phyloP scores from a whole-genome alignment of 768 basidiomycete genomes.

The Xerocomus brunneocitrinus region DNA sequence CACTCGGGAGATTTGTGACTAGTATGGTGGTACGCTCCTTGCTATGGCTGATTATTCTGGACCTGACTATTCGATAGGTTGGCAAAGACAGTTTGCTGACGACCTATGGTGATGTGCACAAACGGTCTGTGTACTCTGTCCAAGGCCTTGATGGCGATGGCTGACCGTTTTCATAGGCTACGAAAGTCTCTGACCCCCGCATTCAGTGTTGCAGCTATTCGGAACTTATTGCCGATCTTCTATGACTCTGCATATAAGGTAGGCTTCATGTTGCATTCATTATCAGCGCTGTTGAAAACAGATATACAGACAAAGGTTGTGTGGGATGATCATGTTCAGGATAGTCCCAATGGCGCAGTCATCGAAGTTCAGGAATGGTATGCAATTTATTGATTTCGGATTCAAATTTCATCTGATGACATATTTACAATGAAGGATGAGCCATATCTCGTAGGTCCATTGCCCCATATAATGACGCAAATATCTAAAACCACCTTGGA shows the following conservation, averaged over 20 bases:
- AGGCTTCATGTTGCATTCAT: not conserved
- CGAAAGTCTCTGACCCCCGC: conserved; percentile 36
- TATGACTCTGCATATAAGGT: conserved; percentile 41
- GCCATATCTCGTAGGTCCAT: conserved; percentile 37
- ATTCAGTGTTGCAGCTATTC: conserved; percentile 37
- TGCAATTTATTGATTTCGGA: not conserved
- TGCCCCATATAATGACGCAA: not conserved
- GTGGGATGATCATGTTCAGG: conserved; percentile 26
- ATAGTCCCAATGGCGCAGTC: conserved; percentile 10
- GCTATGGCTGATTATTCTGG: too few relatives aligned
- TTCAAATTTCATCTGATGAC: not conserved
- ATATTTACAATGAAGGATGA: conserved; percentile 35
- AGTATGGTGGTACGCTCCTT: conserved; percentile 25
- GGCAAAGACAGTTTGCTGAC: conserved; percentile 13
- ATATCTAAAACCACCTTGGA: conserved; percentile 3
- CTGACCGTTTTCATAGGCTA: conserved; percentile 23
- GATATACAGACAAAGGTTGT: conserved; percentile 24
- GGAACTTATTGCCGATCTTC: conserved; percentile 34
- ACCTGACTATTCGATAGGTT: conserved; percentile 3
- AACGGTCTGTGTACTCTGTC: conserved; percentile 2
- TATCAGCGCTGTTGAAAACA: not conserved
- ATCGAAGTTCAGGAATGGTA: conserved; percentile 36
- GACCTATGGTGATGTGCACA: conserved; percentile 17
- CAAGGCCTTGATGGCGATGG: not conserved
- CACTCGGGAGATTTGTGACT: conserved; percentile 23